Evolutionary conservation across 768 basidiomycete genomes (phyloP), one percentile per base, ranked within the genome.

Genomic region (Boletus rubropictus): DNA sequence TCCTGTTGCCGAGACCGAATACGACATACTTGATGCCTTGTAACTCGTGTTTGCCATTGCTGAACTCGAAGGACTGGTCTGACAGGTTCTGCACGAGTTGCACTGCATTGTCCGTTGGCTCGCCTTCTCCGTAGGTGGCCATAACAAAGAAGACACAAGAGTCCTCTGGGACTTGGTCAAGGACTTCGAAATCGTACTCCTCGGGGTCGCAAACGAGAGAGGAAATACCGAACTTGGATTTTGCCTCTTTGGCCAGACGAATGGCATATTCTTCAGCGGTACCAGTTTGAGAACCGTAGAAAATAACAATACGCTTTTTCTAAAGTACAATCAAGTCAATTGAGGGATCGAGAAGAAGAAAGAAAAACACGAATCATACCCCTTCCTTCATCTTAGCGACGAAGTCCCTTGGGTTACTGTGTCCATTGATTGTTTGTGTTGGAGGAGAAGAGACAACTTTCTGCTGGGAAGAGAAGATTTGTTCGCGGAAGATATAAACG

Each of bases 181-280:
- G 82, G 66, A 88, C 93, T 65, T 94, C 91, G 62, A 98, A 97
- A 63, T 98, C 96, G 66, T 97, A 97, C 68, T 99, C 95, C 67
- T 99, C 96, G 3, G 94, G 93, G 63, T 99, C 95, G 61, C 93
- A 96, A 14, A 99, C 95, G 45, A 98, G 83, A 7, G 93, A 96
- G 9, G 91, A 86, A 14, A 97, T 77, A 40, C 95, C 95, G 53
- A 90, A 99, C 63, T 95, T 91, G 51, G 89, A 79, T 70, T 99
- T 99, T 33, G 91, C 92, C 65, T 99, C 95, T 72, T 98, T 98
- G 12, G 95, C 95, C 9, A 99, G 79, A 66, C 96, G 88, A 56
- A 95, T 92, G 34, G 94, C 94, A 57, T 94, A 96, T 67, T 99
- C 95, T 68, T 98, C 96, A 2, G 95, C 95, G 14, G 95, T 99